Base-by-base conservation (phyloP, 169 alveolate species). In the Plasmodium sp. region DNA sequence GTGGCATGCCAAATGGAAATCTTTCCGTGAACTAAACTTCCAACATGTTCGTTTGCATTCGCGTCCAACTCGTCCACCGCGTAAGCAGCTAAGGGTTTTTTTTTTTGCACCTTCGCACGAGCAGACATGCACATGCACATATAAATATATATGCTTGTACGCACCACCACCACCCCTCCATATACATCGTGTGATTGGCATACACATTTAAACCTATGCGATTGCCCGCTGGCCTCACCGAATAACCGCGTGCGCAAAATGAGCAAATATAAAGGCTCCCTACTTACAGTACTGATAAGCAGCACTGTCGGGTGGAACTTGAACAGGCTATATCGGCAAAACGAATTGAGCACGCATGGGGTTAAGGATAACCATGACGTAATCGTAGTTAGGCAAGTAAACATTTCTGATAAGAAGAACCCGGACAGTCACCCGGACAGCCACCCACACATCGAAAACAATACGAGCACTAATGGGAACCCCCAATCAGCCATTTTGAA, bases 301-400 rank as follows among this genome's bases (percentile, higher is more conserved):
- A 77, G 82, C 5, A 34, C 85, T 7, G 4, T 86, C 10, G 93
- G 93, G 81, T 86, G 93, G 93, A 86, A 77, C 71, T 51, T 86
- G 85, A 86, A 86, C 80, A 51, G 71, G 45, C 45, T 86, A 54
- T 86, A 75, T 77, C 41, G 85, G 27, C 56, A 86, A 58, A 86
- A 86, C 81, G 85, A 86, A 33, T 86, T 86, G 83, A 75, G 43
- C n/a, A 22, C 54, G 3, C 43, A 77, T 18, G 93, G 93, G 34
- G 39, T 77, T 34, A 86, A 31, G 67, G 34, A 86, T 10, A n/a
- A 86, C 71, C 85, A 86, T 56, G 81, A 86, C 33, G 39, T 86
- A 75, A 75, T 86, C 43, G 80, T 86, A 86, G 86, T 86, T 27
- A 75, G 93, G 56, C 93, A 86, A 75, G 43, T 86, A 54, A 86